phyloP scores from a whole-genome alignment of 83 land plant genomes.

The Larix sibirica region DNA sequence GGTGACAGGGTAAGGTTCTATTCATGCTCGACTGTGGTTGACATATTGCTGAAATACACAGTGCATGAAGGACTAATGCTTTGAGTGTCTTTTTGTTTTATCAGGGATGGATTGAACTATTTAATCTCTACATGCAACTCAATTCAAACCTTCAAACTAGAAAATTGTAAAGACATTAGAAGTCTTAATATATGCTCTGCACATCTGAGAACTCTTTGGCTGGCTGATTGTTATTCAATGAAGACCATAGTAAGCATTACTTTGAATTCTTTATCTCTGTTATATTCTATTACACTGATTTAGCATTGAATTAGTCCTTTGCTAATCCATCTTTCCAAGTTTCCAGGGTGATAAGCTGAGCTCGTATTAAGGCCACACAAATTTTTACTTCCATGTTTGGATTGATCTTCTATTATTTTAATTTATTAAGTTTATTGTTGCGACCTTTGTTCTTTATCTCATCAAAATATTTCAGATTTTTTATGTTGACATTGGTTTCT shows the following conservation, averaged over 20 bases:
- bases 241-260: conserved; percentile 42
- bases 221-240: conserved; percentile 61
- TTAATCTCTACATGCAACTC: conserved; percentile 54
- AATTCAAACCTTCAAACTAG: conserved; percentile 56
- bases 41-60: neutral
- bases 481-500: neutral
- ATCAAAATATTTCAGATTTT: neutral
- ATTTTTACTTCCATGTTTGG: neutral
- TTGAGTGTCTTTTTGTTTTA: neutral
- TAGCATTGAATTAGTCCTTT: neutral
- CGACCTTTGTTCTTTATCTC: neutral
- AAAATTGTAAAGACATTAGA: conserved; percentile 63
- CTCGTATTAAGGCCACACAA: too few relatives aligned
- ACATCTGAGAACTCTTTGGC: conserved; percentile 63
- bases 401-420: neutral
- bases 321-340: neutral
- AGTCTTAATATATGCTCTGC: conserved; percentile 40
- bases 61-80: neutral
- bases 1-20: conserved; percentile 52
- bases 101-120: conserved; percentile 65
- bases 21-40: neutral
- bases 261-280: neutral
- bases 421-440: neutral
- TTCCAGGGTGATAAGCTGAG: neutral
- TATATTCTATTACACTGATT: neutral